Evolutionary conservation across 202 grass and related monocot genomes (phyloP).

Genomic region (Zoysia matrella): DNA sequence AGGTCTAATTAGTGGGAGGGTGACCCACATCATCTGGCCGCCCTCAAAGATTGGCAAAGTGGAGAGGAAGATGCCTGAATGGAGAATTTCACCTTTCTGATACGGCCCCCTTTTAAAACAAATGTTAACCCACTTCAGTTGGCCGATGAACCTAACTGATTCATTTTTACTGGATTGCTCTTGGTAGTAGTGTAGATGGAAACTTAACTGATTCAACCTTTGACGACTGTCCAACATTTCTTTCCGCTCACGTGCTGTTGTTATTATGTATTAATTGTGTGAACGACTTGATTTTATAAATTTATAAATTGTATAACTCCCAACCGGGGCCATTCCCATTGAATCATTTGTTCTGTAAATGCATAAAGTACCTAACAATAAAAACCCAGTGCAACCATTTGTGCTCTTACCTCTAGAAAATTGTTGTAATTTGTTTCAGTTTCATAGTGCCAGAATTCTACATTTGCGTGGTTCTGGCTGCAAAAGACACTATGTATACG

Average conservation of each 20-base stretch:
- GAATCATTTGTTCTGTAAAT: neutral
- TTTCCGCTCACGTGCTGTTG: constrained; percentile 17
- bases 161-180: neutral
- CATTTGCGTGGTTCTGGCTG: neutral
- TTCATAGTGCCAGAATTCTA: neutral
- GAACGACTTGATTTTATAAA: neutral
- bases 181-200: neutral
- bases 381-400: neutral
- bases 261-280: neutral
- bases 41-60: constrained; percentile 55
- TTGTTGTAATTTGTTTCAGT: neutral
- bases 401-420: constrained; percentile 15
- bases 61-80: constrained; percentile 51
- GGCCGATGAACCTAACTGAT: neutral
- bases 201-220: constrained; percentile 4
- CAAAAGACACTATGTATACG: neutral
- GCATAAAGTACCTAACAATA: neutral
- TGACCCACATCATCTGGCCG: constrained; percentile 67
- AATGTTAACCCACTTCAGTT: neutral
- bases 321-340: neutral
- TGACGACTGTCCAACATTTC: neutral
- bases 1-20: constrained; percentile 59
- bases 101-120: neutral
- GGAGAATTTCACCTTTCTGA: constrained; percentile 50
- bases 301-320: neutral